phyloP scores from a whole-genome alignment of 192 early-diverging fungal species.

The Backusella sp. region DNA sequence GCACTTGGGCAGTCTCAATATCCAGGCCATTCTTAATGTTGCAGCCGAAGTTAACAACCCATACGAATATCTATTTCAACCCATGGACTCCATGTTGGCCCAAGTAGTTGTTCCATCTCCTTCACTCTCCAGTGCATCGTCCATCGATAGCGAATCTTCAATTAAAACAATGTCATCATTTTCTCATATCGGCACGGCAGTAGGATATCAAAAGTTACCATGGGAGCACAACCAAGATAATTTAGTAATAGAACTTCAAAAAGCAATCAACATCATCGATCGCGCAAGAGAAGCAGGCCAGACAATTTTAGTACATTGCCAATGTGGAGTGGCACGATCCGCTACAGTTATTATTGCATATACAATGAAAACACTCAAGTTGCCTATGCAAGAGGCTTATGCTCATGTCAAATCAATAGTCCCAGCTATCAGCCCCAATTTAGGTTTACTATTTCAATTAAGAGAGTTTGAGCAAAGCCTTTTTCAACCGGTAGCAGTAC shows the following conservation, averaged over 20 bases:
- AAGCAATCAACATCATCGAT: constrained; percentile 70
- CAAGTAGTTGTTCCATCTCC: not conserved
- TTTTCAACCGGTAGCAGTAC: not conserved
- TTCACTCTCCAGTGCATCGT: constrained; percentile 11
- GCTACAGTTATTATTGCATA: constrained; percentile 86
- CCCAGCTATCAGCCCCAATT: constrained; percentile 80
- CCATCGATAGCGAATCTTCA: not conserved
- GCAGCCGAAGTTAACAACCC: constrained; percentile 64
- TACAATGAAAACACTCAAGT: constrained; percentile 70
- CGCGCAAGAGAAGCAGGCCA: constrained; percentile 46
- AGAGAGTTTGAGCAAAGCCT: constrained; percentile 58
- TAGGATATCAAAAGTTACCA: constrained; percentile 59
- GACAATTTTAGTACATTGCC: constrained; percentile 83
- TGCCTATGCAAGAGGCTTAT: constrained; percentile 68
- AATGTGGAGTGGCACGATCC: constrained; percentile 87
- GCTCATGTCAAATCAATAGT: constrained; percentile 69
- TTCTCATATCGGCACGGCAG: constrained; percentile 1
- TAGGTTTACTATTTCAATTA: constrained; percentile 78
- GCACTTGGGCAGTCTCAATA: constrained; percentile 44
- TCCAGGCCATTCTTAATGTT: constrained; percentile 72
- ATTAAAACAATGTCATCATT: not conserved
- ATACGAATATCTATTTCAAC: constrained; percentile 21
- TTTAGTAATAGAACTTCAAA: constrained; percentile 55
- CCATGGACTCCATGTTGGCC: not conserved
- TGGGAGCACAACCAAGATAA: constrained; percentile 79